phyloP scores from a whole-genome alignment of 495 filamentous ascomycete species.

The Penicillium bialowiezense region DNA sequence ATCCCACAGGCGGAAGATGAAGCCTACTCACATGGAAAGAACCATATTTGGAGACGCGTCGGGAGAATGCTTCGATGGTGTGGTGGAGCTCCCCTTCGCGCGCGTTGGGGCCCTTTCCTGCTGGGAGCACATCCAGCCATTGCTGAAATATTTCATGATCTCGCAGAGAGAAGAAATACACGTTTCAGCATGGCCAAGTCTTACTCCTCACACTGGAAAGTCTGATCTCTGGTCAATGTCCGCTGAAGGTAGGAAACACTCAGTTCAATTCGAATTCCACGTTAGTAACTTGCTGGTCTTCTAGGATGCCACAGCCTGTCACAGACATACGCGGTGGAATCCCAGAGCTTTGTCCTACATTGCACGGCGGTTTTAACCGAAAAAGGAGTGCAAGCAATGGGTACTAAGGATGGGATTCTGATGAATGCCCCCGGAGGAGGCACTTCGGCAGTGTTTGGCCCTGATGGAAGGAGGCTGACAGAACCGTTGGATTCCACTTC shows the following conservation, averaged over 20 bases:
- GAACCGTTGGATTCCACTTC: constrained; percentile 24
- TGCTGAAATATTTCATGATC: constrained; percentile 57
- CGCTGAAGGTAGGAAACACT: constrained; percentile 38
- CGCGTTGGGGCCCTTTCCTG: constrained; percentile 50
- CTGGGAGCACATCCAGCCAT: constrained; percentile 60
- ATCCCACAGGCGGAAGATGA: constrained; percentile 52
- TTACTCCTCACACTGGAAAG: constrained; percentile 24
- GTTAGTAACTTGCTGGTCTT: background rate
- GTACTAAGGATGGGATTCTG: constrained; percentile 28
- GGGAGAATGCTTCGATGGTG: constrained; percentile 39
- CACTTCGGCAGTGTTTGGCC: constrained; percentile 47
- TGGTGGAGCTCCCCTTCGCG: constrained; percentile 40
- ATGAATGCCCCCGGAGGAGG: constrained; percentile 46
- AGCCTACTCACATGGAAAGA: constrained; percentile 62
- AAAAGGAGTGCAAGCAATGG: constrained; percentile 40
- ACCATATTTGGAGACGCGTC: constrained; percentile 57
- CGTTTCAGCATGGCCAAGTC: constrained; percentile 56
- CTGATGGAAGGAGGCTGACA: constrained; percentile 49
- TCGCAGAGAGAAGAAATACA: constrained; percentile 53
- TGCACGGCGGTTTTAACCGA: constrained; percentile 40
- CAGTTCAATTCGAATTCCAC: background rate
- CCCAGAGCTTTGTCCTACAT: constrained; percentile 49
- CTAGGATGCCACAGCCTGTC: constrained; percentile 36
- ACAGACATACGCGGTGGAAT: constrained; percentile 53
- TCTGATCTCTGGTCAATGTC: constrained; percentile 33